Conservation (phyloP, 148 eudicot genomes). For the Drosera capensis region DNA sequence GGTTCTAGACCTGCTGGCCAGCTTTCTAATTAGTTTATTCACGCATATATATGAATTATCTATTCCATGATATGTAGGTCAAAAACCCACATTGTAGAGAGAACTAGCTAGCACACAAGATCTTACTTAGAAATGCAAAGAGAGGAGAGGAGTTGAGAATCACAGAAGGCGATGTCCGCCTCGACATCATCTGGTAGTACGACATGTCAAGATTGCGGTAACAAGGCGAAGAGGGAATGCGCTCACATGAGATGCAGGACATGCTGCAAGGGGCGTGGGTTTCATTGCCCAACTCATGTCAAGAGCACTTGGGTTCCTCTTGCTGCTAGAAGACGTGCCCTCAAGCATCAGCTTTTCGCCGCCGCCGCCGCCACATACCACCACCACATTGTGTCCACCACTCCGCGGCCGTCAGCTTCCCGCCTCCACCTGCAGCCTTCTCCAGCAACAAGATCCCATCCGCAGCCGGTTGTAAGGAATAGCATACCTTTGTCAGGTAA, state of each 20-base stretch:
- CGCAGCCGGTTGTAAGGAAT: too few relatives aligned
- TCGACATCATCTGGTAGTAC: not conserved
- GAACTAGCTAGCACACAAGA: too few relatives aligned
- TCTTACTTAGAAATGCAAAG: too few relatives aligned
- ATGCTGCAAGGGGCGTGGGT: not conserved
- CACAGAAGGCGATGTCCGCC: not conserved
- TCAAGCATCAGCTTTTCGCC: not conserved
- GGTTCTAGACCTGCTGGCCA: too few relatives aligned
- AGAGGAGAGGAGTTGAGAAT: constrained; percentile 6
- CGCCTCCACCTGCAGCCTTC: too few relatives aligned
- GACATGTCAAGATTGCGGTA: constrained; percentile 9
- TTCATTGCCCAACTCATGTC: constrained; percentile 2
- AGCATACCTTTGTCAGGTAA: too few relatives aligned
- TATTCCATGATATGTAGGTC: too few relatives aligned
- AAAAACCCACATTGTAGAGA: too few relatives aligned
- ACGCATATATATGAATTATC: too few relatives aligned
- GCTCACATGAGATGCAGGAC: not conserved
- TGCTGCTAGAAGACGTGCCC: not conserved
- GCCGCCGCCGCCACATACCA: not conserved
- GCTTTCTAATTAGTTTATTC: too few relatives aligned
- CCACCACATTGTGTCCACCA: not conserved
- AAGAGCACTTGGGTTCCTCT: constrained; percentile 2
- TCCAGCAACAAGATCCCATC: too few relatives aligned
- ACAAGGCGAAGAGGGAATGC: constrained; percentile 2
- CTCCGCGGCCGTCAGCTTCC: not conserved